Evolutionary conservation across 345 rosid genomes (phyloP).

Genomic region (Bruguiera gymnorhiza): DNA sequence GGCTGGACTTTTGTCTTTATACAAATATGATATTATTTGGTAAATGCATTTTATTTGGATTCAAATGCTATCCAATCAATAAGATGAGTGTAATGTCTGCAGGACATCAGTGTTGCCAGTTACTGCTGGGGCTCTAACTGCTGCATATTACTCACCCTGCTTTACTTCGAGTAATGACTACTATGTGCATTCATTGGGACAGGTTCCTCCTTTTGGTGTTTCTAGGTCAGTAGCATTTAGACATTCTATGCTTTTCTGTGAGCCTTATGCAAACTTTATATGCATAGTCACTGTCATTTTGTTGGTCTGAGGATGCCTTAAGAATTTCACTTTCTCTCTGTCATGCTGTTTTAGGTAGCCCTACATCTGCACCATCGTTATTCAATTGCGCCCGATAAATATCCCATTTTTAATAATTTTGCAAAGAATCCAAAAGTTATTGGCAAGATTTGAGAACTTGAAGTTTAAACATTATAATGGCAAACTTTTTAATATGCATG

Average conservation of each 20-base stretch:
- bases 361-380: too few relatives aligned
- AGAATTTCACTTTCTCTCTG: too few relatives aligned
- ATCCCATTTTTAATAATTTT: too few relatives aligned
- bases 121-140: constrained; percentile 9
- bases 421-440: background rate
- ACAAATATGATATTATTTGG: too few relatives aligned
- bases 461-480: background rate
- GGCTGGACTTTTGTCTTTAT: too few relatives aligned
- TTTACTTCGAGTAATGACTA: background rate
- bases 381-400: too few relatives aligned
- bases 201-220: constrained; percentile 2
- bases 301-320: too few relatives aligned
- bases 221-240: constrained; percentile 10
- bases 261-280: background rate
- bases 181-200: background rate
- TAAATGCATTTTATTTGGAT: too few relatives aligned
- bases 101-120: constrained; percentile 9
- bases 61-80: background rate
- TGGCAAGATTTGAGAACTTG: background rate
- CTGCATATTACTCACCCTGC: background rate
- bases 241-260: background rate
- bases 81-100: constrained; percentile 1
- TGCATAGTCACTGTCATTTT: too few relatives aligned
- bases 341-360: too few relatives aligned
- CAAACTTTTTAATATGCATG: too few relatives aligned